Conservation (phyloP, 768 basidiomycete genomes). For the Russula foetens region DNA sequence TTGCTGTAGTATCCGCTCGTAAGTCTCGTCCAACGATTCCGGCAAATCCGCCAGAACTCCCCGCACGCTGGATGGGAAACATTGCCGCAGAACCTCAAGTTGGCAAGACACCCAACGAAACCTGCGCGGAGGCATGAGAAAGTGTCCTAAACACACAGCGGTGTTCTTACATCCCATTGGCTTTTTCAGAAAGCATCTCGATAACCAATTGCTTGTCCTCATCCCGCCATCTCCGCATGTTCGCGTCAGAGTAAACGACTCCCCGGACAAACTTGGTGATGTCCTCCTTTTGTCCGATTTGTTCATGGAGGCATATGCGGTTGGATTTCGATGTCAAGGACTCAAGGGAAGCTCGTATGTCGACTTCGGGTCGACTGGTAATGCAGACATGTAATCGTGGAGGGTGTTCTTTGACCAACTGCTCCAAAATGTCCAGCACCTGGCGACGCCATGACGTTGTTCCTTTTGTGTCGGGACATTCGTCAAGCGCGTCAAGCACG, state of each 20-base stretch:
- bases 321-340: neutral
- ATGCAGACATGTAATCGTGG: neutral
- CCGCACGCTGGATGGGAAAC: neutral
- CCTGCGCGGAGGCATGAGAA: neutral
- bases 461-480: neutral
- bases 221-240: neutral
- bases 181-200: neutral
- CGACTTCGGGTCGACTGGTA: neutral
- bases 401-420: neutral
- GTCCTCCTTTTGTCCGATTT: too few relatives aligned
- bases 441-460: neutral
- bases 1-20: neutral
- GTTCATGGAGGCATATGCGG: neutral
- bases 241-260: neutral
- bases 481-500: constrained; percentile 1
- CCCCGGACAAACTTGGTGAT: too few relatives aligned
- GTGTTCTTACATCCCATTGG: neutral
- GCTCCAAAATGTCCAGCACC: neutral
- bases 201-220: neutral
- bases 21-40: neutral
- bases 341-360: neutral
- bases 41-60: neutral
- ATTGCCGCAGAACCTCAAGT: neutral
- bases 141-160: neutral
- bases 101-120: constrained; percentile 5